Evolutionary conservation across 768 basidiomycete species (phyloP).

Genomic region (Tylopilus felleus): DNA sequence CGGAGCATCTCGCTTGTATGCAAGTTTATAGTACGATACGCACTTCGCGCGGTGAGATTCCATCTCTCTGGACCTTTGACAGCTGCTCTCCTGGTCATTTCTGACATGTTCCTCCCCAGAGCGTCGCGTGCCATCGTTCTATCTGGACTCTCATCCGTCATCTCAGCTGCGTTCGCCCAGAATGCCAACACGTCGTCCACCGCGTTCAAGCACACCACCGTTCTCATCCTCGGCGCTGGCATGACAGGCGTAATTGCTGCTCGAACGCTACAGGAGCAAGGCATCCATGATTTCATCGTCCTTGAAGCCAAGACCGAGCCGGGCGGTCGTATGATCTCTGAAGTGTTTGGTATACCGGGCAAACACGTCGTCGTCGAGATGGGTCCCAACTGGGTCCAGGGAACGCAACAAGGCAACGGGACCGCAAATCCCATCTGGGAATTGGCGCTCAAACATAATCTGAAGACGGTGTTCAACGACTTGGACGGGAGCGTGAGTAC

Average conservation of each 20-base stretch:
- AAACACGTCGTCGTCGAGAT: conserved; percentile 47
- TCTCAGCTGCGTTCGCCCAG: conserved; percentile 6
- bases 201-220: conserved; percentile 25
- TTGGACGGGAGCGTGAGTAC: conserved; percentile 44
- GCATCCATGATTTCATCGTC: conserved; percentile 56
- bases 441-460: conserved; percentile 53
- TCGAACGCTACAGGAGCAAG: conserved; percentile 50
- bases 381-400: conserved; percentile 64
- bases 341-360: conserved; percentile 39
- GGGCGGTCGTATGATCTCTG: conserved; percentile 57
- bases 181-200: conserved; percentile 8
- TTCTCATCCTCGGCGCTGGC: conserved; percentile 65
- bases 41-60: neutral
- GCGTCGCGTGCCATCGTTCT: neutral
- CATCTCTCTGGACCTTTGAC: too few relatives aligned
- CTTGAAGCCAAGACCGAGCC: conserved; percentile 57
- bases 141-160: conserved; percentile 2
- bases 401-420: conserved; percentile 45
- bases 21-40: neutral
- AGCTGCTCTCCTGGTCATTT: neutral
- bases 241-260: conserved; percentile 66
- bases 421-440: conserved; percentile 58
- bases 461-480: conserved; percentile 45
- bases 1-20: neutral
- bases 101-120: conserved; percentile 13